Evolutionary conservation across 2,329 filamentous ascomycete species (phyloP), one percentile per base, ranked within the genome.

Genomic region (Lachnellula suecica): DNA sequence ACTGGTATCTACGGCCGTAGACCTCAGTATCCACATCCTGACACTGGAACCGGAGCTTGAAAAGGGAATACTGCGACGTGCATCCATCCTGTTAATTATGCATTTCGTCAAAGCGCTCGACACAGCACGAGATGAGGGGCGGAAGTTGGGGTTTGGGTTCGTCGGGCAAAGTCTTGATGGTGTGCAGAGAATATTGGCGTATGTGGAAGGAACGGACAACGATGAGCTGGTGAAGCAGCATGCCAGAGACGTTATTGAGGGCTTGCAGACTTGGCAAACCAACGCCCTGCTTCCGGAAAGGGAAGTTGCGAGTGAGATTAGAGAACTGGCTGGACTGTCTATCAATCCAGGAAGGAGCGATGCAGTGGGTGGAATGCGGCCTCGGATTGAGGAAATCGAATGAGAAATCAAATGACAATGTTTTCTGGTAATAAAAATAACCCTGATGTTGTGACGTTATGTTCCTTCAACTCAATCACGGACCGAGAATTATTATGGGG

Each of bases 181-280:
- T 49, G 78, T 90, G n/a, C 68, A 77, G 60, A 74, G 79, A 44
- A 79, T 85, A 9, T 66, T 91, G 37, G 69, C 71, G 47, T 91
- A 89, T 67, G 75, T 88, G n/a, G 75, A 77, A 6, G 75, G 72
- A 35, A 84, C 82, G 22, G 88, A 91, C 67, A 78, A 75, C 22
- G 88, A 91, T 64, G 85, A 79, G 0, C 70, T 91, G 38, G 87
- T 89, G 10, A 77, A 77, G 56, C 77, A 84, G 60, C 86, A 91
- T 67, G 85, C 85, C 2, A 71, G 70, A 27, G 84, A 84, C 60
- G 84, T 86, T n/a, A 67, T 84, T 10, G 87, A 89, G 65, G 85
- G 81, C 44, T 64, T 91, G 54, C 78, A 84, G 59, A 81, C 77
- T 52, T 85, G 82, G 80, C 75, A 78, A 52, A 69, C 85, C 66